Evolutionary conservation across 1,139 yeast genomes (phyloP).

Genomic region (Geotrichum klebahnii): DNA sequence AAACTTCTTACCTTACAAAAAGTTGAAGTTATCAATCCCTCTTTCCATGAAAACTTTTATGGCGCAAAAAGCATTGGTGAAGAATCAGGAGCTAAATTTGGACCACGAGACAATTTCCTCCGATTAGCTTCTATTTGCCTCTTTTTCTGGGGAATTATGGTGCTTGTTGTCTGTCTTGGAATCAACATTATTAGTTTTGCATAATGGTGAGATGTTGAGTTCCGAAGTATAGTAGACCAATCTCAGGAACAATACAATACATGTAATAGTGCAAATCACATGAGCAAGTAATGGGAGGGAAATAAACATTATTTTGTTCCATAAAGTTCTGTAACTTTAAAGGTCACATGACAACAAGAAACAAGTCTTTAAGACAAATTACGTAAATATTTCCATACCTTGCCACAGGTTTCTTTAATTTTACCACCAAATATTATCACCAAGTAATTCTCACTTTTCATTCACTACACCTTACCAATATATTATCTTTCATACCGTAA

Average conservation of each 20-base stretch:
- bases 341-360: no score
- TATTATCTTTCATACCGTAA: neutral
- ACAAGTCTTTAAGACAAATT: no score
- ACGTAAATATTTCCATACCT: conserved; percentile 3
- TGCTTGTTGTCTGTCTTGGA: conserved; percentile 72
- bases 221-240: no score
- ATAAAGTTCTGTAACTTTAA: no score
- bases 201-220: no score
- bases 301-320: no score
- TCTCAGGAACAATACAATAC: no score
- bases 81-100: neutral
- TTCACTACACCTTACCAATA: neutral
- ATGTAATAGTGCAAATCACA: no score
- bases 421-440: neutral
- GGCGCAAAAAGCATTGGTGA: conserved; percentile 8
- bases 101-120: conserved; percentile 13
- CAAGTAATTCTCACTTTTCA: neutral
- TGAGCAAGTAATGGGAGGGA: neutral
- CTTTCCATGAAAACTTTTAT: conserved; percentile 16
- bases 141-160: conserved; percentile 69
- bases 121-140: conserved; percentile 54
- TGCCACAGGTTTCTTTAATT: neutral
- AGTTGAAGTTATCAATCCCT: conserved; percentile 22
- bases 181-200: conserved; percentile 50
- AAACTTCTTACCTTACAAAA: conserved; percentile 43